Evolutionary conservation across 2,329 filamentous ascomycete genomes (phyloP), one percentile per base, ranked within the genome.

Genomic region (Paraphoma sp.): DNA sequence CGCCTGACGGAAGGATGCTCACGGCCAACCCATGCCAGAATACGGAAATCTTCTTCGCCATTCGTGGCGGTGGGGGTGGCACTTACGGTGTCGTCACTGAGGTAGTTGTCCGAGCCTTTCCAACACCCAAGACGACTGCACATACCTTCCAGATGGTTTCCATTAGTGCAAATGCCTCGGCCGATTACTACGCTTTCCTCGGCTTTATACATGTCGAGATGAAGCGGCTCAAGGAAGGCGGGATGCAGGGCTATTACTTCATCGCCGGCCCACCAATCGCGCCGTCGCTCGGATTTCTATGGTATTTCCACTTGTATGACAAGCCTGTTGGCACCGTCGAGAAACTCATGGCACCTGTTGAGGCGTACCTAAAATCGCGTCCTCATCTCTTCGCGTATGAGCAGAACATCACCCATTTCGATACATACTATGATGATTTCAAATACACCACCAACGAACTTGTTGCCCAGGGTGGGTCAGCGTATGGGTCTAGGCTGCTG

Each of bases 81-180:
- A 81, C 79, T 3, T 81, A 76, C 29, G 79, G 79, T 0, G 72
- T 81, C 1, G 58, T 79, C 0, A 60, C 64, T 0, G 60, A 68
- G 50, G 62, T 63, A 10, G 57, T 70, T 0, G 40, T 72, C 10
- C 60, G 62, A 30, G 57, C 58, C 0, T 67, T 54, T 29, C 62
- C 65, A 3, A 57, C 59, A 78, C 85, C 59, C 0, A 58, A 57
- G 7, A 64, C 62, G 5, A 64, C 62, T 1, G 16, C 51, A 7
- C 56, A 68, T 43, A 45, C 28, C n/a, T 63, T 73, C 36, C n/a
- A 41, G 8, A 18, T 73, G n/a, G 31, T 44, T 2, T 54, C 62
- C 0, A 48, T 54, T 2, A 48, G 16, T 17, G 8, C 52, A 2
- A 61, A 62, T n/a, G 58, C 48, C 12, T 48, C 51, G 2, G 31